Percentiles rank a stretch among this genome's conserved stretches.
Conservation (phyloP, 78 protist species). For the Planoprotostelium fungivorum region DNA sequence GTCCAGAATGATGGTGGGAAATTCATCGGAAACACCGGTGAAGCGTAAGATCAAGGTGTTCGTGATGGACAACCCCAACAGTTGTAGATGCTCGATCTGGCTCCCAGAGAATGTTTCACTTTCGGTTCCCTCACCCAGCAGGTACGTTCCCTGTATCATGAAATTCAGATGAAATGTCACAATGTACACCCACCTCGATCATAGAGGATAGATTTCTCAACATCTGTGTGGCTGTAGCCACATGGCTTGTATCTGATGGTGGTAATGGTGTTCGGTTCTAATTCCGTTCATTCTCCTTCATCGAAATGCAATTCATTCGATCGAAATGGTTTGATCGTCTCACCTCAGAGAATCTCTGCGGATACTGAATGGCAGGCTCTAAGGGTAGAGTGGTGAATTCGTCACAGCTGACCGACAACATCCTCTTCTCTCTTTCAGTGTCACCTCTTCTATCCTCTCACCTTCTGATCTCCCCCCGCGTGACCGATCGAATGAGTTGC, state of each 20-base stretch:
- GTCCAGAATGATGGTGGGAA: not conserved
- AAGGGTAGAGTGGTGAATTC: not conserved
- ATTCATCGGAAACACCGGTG: not conserved
- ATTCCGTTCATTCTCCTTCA: too few species aligned
- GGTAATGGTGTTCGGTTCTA: not conserved
- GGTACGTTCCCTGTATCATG: not conserved
- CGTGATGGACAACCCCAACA: not conserved
- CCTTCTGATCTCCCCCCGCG: not conserved
- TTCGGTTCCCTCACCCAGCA: not conserved
- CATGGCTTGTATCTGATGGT: not conserved
- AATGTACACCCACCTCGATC: not conserved
- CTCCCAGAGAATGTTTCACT: not conserved
- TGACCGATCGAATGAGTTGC: not conserved
- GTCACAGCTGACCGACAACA: too few species aligned
- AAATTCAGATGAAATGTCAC: not conserved
- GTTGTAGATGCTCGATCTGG: not conserved
- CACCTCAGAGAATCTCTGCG: not conserved
- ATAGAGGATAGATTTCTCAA: not conserved
- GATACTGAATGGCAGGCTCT: not conserved
- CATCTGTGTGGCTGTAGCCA: not conserved
- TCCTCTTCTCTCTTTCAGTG: not conserved
- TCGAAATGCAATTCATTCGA: too few species aligned
- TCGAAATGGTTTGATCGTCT: too few species aligned
- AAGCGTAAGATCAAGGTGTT: not conserved
- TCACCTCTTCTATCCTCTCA: not conserved